Evolutionary conservation across 345 rosid genomes (phyloP), one percentile per base, ranked within the genome.

Genomic region (Limnanthes douglasii): DNA sequence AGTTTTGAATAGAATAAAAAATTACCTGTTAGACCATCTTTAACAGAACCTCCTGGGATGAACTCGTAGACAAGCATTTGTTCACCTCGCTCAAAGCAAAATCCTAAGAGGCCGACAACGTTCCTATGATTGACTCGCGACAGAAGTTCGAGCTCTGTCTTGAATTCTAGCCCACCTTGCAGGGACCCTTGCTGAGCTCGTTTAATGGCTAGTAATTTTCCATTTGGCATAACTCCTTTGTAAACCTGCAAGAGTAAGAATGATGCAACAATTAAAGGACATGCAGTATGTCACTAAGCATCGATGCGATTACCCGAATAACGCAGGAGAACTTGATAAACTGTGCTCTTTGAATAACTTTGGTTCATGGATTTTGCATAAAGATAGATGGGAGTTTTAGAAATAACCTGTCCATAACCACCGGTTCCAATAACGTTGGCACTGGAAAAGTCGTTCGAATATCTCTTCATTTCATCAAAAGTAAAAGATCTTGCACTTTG

Each of bases 111-210:
- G 41, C 65, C 45, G 6, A 77, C 86, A 29, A 81, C 75, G 56
- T 80, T 77, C 59, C 68, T 81, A 49, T 81, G 96, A 46, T 77
- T 90, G 53, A 86, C 90, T 39, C 94, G 69, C 15, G 96, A 80
- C 8, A 85, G 75, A 43, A 80, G 90, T 56, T 85, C 96, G 15
- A 76, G 76, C 72, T 80, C 94, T 30, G 70, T 85, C 57, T 85
- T 85, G 59, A 85, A 77, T 61, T 80, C 94, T 3, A 53, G 31
- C 7, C 70, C 76, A n/a, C 96, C 94, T 59, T 85, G 94, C 66
- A 64, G 34, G 11, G 96, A 80, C 45, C 81, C 96, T 46, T 65
- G 75, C 38, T 76, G 72, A 46, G 96, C 90, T 54, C 90, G 64
- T 65, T 77, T 85, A 37, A 77, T 70, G 22, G 94, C 96, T 35